A percentile compares a stretch with the other conserved stretches of the same genome.
phyloP scores from a whole-genome alignment of 129 eudicot species.

The Artemisia argyi region DNA sequence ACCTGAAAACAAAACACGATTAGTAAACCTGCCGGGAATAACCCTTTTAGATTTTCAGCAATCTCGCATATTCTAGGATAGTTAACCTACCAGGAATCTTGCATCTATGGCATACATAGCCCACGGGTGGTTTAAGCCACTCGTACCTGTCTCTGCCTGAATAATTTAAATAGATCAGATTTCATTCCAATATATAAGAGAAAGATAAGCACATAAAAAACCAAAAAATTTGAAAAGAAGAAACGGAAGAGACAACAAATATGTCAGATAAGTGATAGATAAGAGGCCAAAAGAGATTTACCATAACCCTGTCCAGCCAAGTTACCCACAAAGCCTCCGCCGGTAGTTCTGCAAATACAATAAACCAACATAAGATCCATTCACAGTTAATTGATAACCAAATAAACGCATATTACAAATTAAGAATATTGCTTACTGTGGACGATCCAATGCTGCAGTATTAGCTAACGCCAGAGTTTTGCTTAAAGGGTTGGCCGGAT shows the following conservation, averaged over 20 bases:
- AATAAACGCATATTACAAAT: too few relatives aligned
- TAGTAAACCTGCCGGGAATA: neutral
- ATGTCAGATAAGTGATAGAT: neutral
- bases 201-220: neutral
- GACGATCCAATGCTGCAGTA: too few relatives aligned
- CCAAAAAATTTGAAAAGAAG: neutral
- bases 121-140: neutral
- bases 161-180: neutral
- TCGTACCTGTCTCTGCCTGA: neutral
- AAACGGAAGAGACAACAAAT: neutral
- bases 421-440: too few relatives aligned
- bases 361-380: too few relatives aligned
- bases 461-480: neutral
- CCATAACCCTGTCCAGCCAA: neutral
- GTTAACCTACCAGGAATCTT: neutral
- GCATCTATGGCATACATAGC: slow-evolving; percentile 15
- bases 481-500: neutral
- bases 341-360: too few relatives aligned
- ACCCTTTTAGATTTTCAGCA: neutral
- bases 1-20: neutral
- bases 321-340: too few relatives aligned
- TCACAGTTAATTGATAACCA: too few relatives aligned
- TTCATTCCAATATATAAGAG: neutral
- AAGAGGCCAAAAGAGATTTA: neutral
- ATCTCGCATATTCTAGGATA: neutral